Evolutionary conservation across 2,329 filamentous ascomycete genomes (phyloP).

Genomic region (Penicillium sp.): DNA sequence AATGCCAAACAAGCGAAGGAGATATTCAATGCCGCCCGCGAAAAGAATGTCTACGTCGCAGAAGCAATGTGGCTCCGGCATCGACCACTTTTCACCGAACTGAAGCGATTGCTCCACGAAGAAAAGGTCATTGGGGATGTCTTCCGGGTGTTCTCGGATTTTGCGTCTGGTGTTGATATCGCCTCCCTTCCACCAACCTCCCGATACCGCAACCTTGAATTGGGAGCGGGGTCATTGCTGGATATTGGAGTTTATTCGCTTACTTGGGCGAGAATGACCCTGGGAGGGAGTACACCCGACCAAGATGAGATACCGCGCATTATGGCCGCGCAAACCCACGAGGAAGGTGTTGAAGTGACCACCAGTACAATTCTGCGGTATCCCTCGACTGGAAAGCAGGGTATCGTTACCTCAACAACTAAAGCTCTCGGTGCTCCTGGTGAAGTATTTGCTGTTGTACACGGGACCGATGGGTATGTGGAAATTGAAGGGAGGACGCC

Average conservation of each 20-base stretch:
- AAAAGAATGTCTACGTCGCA: conserved; percentile 45
- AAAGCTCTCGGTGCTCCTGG: background rate
- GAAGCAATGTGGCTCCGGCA: conserved; percentile 41
- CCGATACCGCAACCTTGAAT: background rate
- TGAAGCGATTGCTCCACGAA: conserved; percentile 4
- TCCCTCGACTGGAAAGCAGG: background rate
- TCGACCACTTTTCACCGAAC: conserved; percentile 4
- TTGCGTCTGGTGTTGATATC: background rate
- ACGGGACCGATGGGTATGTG: conserved; percentile 2
- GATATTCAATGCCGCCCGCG: conserved; percentile 40
- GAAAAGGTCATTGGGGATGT: conserved; percentile 10
- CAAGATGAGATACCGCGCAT: background rate
- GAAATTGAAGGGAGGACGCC: background rate
- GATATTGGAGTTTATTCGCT: background rate
- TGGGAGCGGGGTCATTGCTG: background rate
- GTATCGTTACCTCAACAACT: background rate
- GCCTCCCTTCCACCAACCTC: background rate
- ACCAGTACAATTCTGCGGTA: background rate
- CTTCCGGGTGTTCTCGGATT: background rate
- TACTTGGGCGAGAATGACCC: background rate
- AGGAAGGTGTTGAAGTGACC: background rate
- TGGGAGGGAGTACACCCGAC: background rate
- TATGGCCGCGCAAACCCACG: background rate
- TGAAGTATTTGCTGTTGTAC: background rate
- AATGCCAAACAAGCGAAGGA: conserved; percentile 38